Evolutionary conservation across 2,329 filamentous ascomycete species (phyloP), one percentile per base, ranked within the genome.

Genomic region (Penicillium hordei): DNA sequence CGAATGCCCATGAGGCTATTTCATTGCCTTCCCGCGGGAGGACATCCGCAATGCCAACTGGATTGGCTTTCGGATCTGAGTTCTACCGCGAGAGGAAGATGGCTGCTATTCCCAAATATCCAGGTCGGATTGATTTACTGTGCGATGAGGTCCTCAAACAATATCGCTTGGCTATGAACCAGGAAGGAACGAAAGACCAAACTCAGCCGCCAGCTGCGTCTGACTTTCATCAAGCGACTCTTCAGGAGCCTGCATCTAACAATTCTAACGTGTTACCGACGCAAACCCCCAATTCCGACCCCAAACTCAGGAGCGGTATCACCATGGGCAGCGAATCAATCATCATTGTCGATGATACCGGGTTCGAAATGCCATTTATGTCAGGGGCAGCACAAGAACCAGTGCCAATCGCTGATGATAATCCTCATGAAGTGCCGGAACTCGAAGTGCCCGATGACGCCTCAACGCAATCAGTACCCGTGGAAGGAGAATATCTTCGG

Each of bases 311-410:
- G 52, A 86, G 83, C 62, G 79, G 79, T 55, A 84, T 93, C 44
- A 94, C 91, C 0, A 81, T 82, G 12, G 90, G 91, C n/a, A 96
- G 91, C 79, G 89, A 93, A 69, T 96, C 91, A 0, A 95, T 96
- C 63, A 83, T 96, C 55, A 95, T 96, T 68, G 86, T 96, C 36
- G 90, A 95, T 65, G 83, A 83, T 61, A 85, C 83, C 33, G 76
- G 76, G 8, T 65, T 74, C 9, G 67, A 73, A 38, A 61, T 71
- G 33, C 72, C 75, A n/a, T 53, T 71, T 5, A 78, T 76, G 70
- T 72, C 76, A 12, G 76, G 76, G 8, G 76, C 70, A 5, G 59
- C 76, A 15, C 55, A 60, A 31, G 61, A 59, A 6, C 27, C 49
- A 15, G 56, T 48, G 39, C 25, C 48, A 17, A 49, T 44, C n/a